A percentile compares a stretch with the other conserved stretches of the same genome.
Conservation (phyloP, 1,139 yeast species). For the Eremothecium sinecaudum region DNA sequence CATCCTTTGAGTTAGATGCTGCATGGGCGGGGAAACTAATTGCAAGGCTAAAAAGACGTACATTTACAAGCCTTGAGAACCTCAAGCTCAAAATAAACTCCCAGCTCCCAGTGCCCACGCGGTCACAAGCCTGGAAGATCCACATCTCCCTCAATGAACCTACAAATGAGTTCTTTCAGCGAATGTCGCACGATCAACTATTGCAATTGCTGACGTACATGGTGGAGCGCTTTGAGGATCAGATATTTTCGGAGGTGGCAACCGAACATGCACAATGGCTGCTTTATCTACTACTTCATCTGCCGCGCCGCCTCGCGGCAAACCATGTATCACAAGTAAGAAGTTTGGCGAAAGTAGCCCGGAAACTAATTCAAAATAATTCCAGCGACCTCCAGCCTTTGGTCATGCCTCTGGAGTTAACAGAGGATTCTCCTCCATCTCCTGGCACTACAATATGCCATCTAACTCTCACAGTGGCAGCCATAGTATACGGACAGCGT, state of each 20-base stretch:
- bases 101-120: constrained; percentile 9
- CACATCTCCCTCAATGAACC: constrained; percentile 11
- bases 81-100: constrained; percentile 21
- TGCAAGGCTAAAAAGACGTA: constrained; percentile 1
- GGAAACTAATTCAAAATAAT: constrained; percentile 5
- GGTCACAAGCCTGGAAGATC: constrained; percentile 10
- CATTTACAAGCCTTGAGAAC: constrained; percentile 8
- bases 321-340: constrained; percentile 21
- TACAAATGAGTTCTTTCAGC: constrained; percentile 5
- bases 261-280: constrained; percentile 19
- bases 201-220: constrained; percentile 19
- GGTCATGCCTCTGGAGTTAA: constrained; percentile 9
- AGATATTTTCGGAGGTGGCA: constrained; percentile 8
- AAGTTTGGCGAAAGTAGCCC: constrained; percentile 24
- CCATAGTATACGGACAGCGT: constrained; percentile 19
- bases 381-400: constrained; percentile 4
- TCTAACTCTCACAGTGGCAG: constrained; percentile 16
- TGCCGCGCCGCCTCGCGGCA: constrained; percentile 23
- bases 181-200: constrained; percentile 7
- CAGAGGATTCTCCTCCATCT: constrained; percentile 7
- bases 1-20: constrained; percentile 18
- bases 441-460: constrained; percentile 12
- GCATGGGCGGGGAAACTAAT: constrained; percentile 18
- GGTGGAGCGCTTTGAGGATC: constrained; percentile 23
- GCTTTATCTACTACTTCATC: constrained; percentile 20